These are phyloP conservation scores for Chrysanthemum lavandulifolium DNA, from an alignment of 129 eudicot species.

Conservation along the genomic window DNA sequence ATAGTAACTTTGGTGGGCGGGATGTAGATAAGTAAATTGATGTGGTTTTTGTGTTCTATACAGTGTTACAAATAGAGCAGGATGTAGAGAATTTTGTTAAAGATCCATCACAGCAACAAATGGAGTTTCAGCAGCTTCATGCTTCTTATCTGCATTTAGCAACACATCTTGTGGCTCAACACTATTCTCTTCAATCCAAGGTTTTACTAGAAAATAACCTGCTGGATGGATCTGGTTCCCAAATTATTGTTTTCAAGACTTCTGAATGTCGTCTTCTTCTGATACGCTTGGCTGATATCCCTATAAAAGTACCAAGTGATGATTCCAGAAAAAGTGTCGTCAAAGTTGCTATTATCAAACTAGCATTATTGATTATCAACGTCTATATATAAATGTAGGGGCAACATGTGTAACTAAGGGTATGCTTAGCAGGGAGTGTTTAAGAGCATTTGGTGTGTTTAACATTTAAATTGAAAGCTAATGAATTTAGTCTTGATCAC, in stretches of 20 bases:
- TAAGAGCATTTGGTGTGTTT: too few relatives aligned
- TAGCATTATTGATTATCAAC: too few relatives aligned
- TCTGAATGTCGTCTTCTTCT: constrained; percentile 62
- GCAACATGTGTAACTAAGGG: too few relatives aligned
- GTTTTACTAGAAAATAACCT: constrained; percentile 67
- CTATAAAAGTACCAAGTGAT: constrained; percentile 24
- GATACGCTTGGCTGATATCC: constrained; percentile 87
- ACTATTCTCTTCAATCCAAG: constrained; percentile 85
- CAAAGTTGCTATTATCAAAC: not conserved
- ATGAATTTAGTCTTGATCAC: too few relatives aligned
- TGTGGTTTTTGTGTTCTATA: constrained; percentile 14
- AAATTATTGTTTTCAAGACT: constrained; percentile 77
- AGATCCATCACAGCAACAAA: constrained; percentile 80
- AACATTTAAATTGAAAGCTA: too few relatives aligned
- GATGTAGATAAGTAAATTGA: not conserved
- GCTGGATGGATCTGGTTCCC: constrained; percentile 78
- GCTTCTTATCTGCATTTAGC: constrained; percentile 90
- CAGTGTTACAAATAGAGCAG: constrained; percentile 93
- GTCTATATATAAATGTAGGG: too few relatives aligned
- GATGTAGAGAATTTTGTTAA: constrained; percentile 85
- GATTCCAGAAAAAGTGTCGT: too few relatives aligned
- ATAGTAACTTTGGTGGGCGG: too few relatives aligned
- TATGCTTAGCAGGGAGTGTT: too few relatives aligned
- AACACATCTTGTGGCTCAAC: constrained; percentile 98
- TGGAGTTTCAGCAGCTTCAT: constrained; percentile 92